phyloP scores from a whole-genome alignment of 2,329 filamentous ascomycete species.

The Aspergillus transmontanensis region DNA sequence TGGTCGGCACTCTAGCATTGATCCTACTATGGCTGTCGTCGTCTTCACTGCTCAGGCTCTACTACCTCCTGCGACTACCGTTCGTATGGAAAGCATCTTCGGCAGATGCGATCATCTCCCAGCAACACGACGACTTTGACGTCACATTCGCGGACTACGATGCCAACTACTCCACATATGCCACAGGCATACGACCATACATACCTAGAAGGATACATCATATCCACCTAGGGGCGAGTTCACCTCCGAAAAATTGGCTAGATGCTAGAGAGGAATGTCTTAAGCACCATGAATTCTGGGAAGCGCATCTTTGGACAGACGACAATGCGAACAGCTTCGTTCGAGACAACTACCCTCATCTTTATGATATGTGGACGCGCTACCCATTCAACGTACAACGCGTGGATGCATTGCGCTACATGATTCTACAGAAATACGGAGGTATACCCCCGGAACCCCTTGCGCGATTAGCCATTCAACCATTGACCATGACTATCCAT shows the following conservation, averaged over 20 bases:
- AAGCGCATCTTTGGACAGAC: constrained; percentile 20
- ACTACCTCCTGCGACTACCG: constrained; percentile 13
- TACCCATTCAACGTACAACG: constrained; percentile 24
- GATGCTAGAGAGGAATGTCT: constrained; percentile 19
- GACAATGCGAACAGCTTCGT: constrained; percentile 17
- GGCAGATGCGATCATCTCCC: neutral
- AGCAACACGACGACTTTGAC: constrained; percentile 11
- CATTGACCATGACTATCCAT: neutral
- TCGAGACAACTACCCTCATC: constrained; percentile 18
- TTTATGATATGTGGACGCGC: constrained; percentile 19
- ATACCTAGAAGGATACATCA: constrained; percentile 13
- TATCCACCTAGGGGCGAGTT: constrained; percentile 17
- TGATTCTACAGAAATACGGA: constrained; percentile 24
- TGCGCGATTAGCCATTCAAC: no score
- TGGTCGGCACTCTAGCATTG: neutral
- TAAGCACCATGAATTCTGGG: constrained; percentile 20
- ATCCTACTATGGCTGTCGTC: neutral
- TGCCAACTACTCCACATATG: neutral
- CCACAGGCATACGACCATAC: neutral
- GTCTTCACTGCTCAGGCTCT: neutral
- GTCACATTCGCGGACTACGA: constrained; percentile 9
- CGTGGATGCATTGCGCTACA: constrained; percentile 27
- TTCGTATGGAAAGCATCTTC: constrained; percentile 10
- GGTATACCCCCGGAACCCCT: constrained; percentile 10
- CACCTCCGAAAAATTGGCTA: constrained; percentile 20